Evolutionary conservation across 345 rosid genomes (phyloP).

Genomic region (Corymbia maculata): DNA sequence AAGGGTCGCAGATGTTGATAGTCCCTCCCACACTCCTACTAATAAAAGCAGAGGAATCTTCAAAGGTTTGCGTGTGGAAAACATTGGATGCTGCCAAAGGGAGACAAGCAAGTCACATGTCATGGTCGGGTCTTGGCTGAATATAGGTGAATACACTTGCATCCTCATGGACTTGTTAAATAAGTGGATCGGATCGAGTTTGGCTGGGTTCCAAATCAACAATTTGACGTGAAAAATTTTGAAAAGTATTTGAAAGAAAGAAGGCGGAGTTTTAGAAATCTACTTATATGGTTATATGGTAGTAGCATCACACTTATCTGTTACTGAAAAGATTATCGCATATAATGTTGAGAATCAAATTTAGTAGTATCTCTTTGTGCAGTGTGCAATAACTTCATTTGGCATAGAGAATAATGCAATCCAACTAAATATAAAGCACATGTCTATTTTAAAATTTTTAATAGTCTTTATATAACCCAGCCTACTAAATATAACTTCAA

Average conservation of each 20-base stretch:
- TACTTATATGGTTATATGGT: background rate
- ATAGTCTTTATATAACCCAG: background rate
- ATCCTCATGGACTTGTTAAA: background rate
- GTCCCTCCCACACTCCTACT: background rate
- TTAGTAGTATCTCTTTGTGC: background rate
- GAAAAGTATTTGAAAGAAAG: background rate
- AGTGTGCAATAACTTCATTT: background rate
- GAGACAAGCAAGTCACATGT: background rate
- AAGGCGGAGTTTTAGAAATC: background rate
- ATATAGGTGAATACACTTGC: background rate
- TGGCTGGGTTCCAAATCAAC: background rate
- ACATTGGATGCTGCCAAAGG: background rate
- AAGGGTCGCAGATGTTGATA: background rate
- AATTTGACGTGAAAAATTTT: background rate
- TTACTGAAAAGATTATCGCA: background rate
- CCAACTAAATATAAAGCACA: background rate
- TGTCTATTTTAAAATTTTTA: background rate
- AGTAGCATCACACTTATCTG: background rate
- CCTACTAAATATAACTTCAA: background rate
- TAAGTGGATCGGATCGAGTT: background rate
- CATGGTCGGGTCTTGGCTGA: background rate
- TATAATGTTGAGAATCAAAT: background rate
- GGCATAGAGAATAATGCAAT: background rate
- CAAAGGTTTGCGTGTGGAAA: background rate
- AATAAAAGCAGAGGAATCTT: background rate